phyloP scores from a whole-genome alignment of 306 rosid species.

The Cyamopsis tetragonoloba region DNA sequence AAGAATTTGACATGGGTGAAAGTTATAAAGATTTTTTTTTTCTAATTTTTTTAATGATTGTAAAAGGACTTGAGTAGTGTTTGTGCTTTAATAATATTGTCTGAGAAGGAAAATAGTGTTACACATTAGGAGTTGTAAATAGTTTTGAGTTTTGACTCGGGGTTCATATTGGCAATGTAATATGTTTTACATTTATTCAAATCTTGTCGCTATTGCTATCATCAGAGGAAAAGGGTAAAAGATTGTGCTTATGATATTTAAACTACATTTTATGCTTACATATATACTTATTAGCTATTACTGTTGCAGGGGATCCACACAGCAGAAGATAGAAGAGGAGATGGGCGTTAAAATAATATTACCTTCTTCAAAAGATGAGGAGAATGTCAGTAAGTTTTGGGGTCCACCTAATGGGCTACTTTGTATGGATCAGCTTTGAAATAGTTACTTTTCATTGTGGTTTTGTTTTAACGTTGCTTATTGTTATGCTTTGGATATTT shows the following conservation, averaged over 20 bases:
- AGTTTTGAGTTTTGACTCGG: constrained; percentile 25
- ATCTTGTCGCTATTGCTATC: constrained; percentile 1
- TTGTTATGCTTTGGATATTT: constrained; percentile 11
- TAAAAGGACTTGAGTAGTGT: not conserved
- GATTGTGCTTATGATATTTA: constrained; percentile 25
- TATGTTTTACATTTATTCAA: not conserved
- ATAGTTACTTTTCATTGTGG: not conserved
- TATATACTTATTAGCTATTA: constrained; percentile 9
- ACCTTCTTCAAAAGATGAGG: constrained; percentile 66
- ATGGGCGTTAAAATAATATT: constrained; percentile 64
- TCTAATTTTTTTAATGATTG: too few species aligned
- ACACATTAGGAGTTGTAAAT: constrained; percentile 7
- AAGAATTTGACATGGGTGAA: not conserved
- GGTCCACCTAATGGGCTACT: constrained; percentile 9
- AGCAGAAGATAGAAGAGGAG: constrained; percentile 69
- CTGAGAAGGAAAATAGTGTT: constrained; percentile 17
- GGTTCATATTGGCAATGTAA: constrained; percentile 1
- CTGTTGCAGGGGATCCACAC: constrained; percentile 66
- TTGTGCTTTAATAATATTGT: not conserved
- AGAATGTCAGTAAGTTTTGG: constrained; percentile 58
- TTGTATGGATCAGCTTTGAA: constrained; percentile 5
- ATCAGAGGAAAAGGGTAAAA: constrained; percentile 23
- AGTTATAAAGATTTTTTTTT: not conserved
- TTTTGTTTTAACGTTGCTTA: constrained; percentile 12
- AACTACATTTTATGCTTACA: constrained; percentile 11